Evolutionary conservation across 2,329 filamentous ascomycete genomes (phyloP), one percentile per base, ranked within the genome.

Genomic region (Chaetomium sp.): DNA sequence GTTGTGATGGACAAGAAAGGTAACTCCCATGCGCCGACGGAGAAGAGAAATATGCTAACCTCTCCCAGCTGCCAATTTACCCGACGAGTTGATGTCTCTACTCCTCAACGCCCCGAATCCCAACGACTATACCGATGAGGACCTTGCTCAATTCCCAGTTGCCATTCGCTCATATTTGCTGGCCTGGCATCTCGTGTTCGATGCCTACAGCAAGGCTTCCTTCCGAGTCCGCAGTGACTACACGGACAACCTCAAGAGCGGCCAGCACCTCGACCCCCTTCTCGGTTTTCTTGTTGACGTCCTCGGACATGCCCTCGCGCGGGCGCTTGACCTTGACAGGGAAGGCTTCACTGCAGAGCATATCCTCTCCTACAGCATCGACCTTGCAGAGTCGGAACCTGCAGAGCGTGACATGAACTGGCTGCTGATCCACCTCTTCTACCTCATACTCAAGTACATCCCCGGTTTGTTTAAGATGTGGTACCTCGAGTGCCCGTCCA

Each of bases 181-280:
- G 31, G 90, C 92, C 12, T 99, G 95, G 95, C 86, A 91, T 68
- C 82, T 98, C 1, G 83, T 97, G 0, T 98, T 96, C 73, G 92
- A 96, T 70, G 89, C 94, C 53, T 96, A 94, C 73, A 81, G 82
- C 21, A 86, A 87, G 23, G 87, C 93, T 13, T 92, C 93, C 0
- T 89, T 91, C 75, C 92, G 92, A 71, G 87, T 98, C 19, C 90
- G 92, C 70, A 87, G 86, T 65, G 88, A 93, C 72, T 98, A 97
- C 72, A 85, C 87, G 0, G 86, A 92, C 27, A 87, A 90, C 65
- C 84, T 99, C 63, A 95, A 93, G 74, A 84, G 90, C 29, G 88
- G 88, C 16, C 84, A 88, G 12, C 88, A 89, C 63, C 78, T 96
- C 0, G 77, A 80, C 0, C 86, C 88, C 1, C 78, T 99, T 1